Evolutionary conservation across 2,329 filamentous ascomycete genomes (phyloP), one percentile per base, ranked within the genome.

Genomic region (Fusarium longipes): DNA sequence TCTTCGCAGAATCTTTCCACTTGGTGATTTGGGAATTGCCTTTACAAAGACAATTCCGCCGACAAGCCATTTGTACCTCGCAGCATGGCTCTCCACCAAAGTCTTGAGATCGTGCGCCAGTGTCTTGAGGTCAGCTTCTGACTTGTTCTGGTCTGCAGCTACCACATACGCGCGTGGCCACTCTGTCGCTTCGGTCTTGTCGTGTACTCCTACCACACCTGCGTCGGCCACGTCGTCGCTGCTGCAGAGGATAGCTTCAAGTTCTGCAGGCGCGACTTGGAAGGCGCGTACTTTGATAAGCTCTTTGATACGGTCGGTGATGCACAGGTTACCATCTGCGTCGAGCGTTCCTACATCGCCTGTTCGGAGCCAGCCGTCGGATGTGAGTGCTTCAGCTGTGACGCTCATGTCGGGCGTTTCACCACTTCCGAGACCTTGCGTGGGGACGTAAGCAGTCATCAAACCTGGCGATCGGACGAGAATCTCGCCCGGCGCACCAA

Each of bases 241-340:
- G 63, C 79, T 76, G 62, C 78, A 75, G 6, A 80, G 73, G 6
- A 80, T 57, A 1, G 74, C 78, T 39, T 80, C 78, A 2, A 80
- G 74, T 59, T 85, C 86, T 1, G 86, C 86, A 0, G 86, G 86
- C 0, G 86, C 85, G 4, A 88, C 86, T 71, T 88, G 86, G 75
- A 84, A 85, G 2, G 84, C 86, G 63, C 86, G 86, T 8, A 87
- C 85, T 76, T 88, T 88, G 77, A 88, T 88, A 49, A 88, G 79
- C 67, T 86, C 90, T 82, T 93, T 93, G 75, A 88, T 88, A 32
- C 91, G 84, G 73, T 93, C 91, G 14, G 92, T 88, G 54, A 93
- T 90, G 71, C 85, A 85, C 70, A 92, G 83, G 66, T 82, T 81
- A 33, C 85, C 86, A 2, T 83, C 71, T 18, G 82, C 74, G 66